Conservation (phyloP, 1,139 yeast species). For the Taphrina deformans region DNA sequence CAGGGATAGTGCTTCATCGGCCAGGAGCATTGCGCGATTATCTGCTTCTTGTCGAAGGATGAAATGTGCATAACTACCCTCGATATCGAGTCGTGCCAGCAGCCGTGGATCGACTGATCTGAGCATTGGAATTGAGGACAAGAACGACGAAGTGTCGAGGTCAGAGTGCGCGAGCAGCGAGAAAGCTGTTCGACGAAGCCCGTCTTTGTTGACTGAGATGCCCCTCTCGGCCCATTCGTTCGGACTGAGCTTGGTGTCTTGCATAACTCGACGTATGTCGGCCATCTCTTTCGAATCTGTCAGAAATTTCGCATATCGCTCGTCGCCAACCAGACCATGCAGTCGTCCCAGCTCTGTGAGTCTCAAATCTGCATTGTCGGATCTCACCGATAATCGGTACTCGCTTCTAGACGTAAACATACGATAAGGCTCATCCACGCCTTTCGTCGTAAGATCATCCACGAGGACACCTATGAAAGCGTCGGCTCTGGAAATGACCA, state of each 20-base stretch:
- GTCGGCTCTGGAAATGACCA: conserved; percentile 69
- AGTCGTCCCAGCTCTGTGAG: conserved; percentile 68
- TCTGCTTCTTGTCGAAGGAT: conserved; percentile 68
- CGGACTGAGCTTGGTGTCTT: conserved; percentile 54
- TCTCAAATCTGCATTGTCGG: conserved; percentile 90
- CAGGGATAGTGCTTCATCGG: conserved; percentile 62
- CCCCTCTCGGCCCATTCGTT: conserved; percentile 59
- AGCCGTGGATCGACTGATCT: conserved; percentile 5
- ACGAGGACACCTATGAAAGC: conserved; percentile 90
- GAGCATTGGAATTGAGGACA: conserved; percentile 32
- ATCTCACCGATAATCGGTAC: conserved; percentile 80
- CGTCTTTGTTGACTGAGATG: conserved; percentile 45
- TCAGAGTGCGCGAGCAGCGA: conserved; percentile 56
- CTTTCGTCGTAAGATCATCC: conserved; percentile 92
- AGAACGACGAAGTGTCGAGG: conserved; percentile 43
- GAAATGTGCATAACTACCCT: conserved; percentile 82
- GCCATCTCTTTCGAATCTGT: conserved; percentile 54
- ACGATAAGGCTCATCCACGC: conserved; percentile 95
- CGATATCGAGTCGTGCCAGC: conserved; percentile 65
- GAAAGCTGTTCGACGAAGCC: conserved; percentile 52
- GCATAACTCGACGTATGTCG: conserved; percentile 52
- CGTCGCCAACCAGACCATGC: conserved; percentile 65
- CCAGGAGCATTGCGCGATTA: conserved; percentile 75
- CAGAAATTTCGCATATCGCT: conserved; percentile 57
- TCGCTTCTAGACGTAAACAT: conserved; percentile 98